Base-by-base conservation (phyloP, 345 rosid species). In the Hibiscus mutabilis region DNA sequence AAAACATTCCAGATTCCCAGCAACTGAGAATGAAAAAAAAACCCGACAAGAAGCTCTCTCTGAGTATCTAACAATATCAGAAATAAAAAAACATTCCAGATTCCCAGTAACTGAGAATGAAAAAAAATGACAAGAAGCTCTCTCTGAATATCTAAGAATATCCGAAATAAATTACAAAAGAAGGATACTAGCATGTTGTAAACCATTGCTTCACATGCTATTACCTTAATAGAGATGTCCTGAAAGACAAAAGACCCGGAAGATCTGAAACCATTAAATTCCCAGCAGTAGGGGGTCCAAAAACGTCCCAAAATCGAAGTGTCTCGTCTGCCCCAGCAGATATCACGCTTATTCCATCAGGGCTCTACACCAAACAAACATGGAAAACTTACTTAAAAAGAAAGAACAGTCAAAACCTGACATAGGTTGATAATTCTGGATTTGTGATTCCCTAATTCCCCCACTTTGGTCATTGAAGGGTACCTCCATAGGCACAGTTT, bases 221-320 rank as follows among this genome's bases (percentile, higher is more conserved):
- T 77, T 72, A 86, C 81, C 88, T 74, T 33, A 86, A 57, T 22
- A 70, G 84, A 37, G 80, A 76, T 51, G 79, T 71, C 74, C 79
- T 84, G 2, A 86, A 75, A 37, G 90, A 84, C 64, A 84, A 61
- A 61, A 86, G 81, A 75, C 77, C 71, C 25, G 78, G 79, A 56
- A 86, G 84, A 33, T 66, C 56, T n/a, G 89, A 77, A 55, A 75
- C 60, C 40, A 61, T 29, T 2, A 73, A 40, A 40, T 76, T 71
- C 62, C 76, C 68, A n/a, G 16, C 10, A 8, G 35, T 18, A 63
- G 88, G 84, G 12, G 84, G 88, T 73, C 88, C 90, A 47, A 84
- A 86, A 47, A 81, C 70, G 6, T 82, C 82, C 90, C 88, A 84
- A 11, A 86, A 82, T 7, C 85, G 77, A 74, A 81, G 84, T 4